Evolutionary conservation across 2,329 filamentous ascomycete genomes (phyloP), one percentile per base, ranked within the genome.

Genomic region (Aurifilum marmelostoma): DNA sequence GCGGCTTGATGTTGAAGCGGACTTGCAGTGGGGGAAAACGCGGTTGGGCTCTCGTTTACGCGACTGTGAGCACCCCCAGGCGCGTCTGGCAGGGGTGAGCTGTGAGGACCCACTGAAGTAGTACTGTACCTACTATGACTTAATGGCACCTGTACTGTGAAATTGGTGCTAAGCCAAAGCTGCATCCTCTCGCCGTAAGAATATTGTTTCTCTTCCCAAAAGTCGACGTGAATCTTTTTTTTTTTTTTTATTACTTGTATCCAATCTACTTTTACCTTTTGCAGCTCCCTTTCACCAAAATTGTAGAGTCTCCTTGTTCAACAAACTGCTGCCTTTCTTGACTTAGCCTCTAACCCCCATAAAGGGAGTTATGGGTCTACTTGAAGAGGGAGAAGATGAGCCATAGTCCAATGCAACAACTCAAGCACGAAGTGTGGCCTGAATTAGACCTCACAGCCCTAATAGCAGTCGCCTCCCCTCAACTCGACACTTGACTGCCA

Each of bases 21-120:
- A 65, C 52, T 37, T 32, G 54, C 12, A 37, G 52, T 66, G 62
- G 54, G 56, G 54, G 50, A 34, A 61, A 32, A 67, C 65, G 65
- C 58, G 65, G 32, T 61, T 54, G 27, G 29, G 39, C 52, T 37
- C 52, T 37, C 59, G 65, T 67, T 56, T 41, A 67, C 65, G 65
- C 58, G 65, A 61, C 61, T 39, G 27, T 2, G 59, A 18, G n/a
- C 65, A 39, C 37, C 37, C 32, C 32, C n/a, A 39, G n/a, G 43
- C 61, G 61, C 61, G 61, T 63, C 27, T 18, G 18, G 39, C 37
- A 47, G 61, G 61, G 41, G 39, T 47, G 27, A 27, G 41, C 24
- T 43, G 61, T 32, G 24, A 37, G 21, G 14, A 47, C 11, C 34
- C 37, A 62, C 34, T 47, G 24, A 29, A 32, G 52, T 29, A 29